Evolutionary conservation across 2,329 filamentous ascomycete genomes (phyloP), one percentile per base, ranked within the genome.

Genomic region (Trichocomaceae sp.): DNA sequence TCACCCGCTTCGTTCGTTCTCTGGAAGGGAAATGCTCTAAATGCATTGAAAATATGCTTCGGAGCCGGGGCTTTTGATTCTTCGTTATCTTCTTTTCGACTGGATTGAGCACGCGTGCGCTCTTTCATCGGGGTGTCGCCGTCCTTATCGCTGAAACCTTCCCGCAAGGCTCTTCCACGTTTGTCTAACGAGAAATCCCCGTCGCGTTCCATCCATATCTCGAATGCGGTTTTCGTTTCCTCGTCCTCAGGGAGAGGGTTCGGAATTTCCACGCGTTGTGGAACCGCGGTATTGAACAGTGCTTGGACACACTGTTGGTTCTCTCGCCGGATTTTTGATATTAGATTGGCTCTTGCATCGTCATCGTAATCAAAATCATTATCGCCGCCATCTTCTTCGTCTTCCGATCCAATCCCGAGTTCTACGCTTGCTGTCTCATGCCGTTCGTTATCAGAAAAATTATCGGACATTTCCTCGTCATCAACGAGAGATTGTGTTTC

Each of bases 221-320:
- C 74, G 57, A 74, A 72, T 1, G 70, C 67, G 1, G 72, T 75
- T n/a, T n/a, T n/a, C n/a, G n/a, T n/a, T n/a, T n/a, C n/a, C n/a
- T n/a, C n/a, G 50, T 69, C 65, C 1, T 62, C 63, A 41, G 65
- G 61, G 31, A 70, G 58, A 26, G 63, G 63, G 12, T 60, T 13
- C 58, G 35, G n/a, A 51, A 52, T 35, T 35, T 17, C 12, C 5
- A 47, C 26, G 12, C 13, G 5, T 31, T 33, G 17, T 2, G 50
- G 55, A 5, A 44, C 5, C 13, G 22, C 20, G 31, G 47, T 22
- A 10, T 31, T 50, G 41, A 53, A 35, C 3, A 50, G 41, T 29
- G 37, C 54, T 26, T 57, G 48, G 39, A 50, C 17, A n/a, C 39
- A 47, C 42, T 59, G 31, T 42, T 49, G 26, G 35, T 44, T 59